Evolutionary conservation across 2,329 filamentous ascomycete species (phyloP).

Genomic region (Neofusicoccum umdonicola): DNA sequence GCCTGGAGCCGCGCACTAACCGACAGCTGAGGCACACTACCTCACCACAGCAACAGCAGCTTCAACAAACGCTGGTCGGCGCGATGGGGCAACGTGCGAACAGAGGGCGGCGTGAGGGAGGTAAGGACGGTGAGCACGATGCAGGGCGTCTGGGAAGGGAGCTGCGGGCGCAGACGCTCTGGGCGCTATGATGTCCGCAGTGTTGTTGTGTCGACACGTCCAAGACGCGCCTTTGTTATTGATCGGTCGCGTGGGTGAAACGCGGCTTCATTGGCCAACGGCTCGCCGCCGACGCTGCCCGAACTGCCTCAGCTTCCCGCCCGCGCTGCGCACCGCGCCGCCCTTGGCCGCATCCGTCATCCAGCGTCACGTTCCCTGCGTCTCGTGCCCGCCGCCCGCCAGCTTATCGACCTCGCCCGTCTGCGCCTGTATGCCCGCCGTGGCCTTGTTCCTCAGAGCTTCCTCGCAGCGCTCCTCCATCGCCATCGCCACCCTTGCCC

Average conservation of each 20-base stretch:
- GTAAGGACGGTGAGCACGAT: constrained; percentile 13
- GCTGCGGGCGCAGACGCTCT: constrained; percentile 1
- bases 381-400: background rate
- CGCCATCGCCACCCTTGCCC: constrained; percentile 7
- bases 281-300: background rate
- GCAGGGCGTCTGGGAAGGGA: constrained; percentile 13
- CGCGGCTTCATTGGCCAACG: constrained; percentile 5
- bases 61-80: background rate
- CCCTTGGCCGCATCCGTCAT: constrained; percentile 12
- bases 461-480: constrained; percentile 19
- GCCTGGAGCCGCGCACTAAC: constrained; percentile 12
- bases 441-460: constrained; percentile 21
- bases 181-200: constrained; percentile 2
- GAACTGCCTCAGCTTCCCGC: constrained; percentile 1
- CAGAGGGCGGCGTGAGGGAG: constrained; percentile 5
- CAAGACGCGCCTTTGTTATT: constrained; percentile 13
- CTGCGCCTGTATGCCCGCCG: background rate
- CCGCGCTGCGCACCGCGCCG: constrained; percentile 8
- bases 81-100: background rate
- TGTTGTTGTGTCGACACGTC: constrained; percentile 13
- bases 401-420: constrained; percentile 2
- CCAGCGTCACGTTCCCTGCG: constrained; percentile 9
- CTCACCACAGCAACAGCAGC: constrained; percentile 12
- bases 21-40: constrained; percentile 8
- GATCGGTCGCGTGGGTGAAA: constrained; percentile 10